Conservation (phyloP, 2,329 filamentous ascomycete species). For the Didymella keratinophila region DNA sequence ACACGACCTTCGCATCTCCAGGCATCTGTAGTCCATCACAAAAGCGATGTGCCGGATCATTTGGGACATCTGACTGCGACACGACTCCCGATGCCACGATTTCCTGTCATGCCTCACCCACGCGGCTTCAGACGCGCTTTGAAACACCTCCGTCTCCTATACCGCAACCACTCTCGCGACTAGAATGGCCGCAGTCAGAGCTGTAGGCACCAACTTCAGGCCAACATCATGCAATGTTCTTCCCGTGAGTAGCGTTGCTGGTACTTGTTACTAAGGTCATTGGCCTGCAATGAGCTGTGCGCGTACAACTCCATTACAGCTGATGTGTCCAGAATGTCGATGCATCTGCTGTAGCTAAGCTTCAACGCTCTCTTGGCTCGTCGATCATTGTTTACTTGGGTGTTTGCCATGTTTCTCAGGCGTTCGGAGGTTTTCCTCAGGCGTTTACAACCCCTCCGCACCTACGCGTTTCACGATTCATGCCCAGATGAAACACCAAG, state of each 20-base stretch:
- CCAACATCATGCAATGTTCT: no score
- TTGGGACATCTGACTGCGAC: background rate
- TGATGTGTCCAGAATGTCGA: background rate
- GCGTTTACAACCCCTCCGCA: constrained; percentile 13
- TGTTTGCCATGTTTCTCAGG: constrained; percentile 1
- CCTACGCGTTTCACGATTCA: constrained; percentile 14
- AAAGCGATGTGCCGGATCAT: background rate
- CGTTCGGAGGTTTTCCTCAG: constrained; percentile 15
- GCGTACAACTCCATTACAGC: background rate
- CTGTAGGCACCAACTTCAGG: background rate
- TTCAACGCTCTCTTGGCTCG: constrained; percentile 1
- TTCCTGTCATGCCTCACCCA: background rate
- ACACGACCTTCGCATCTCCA: no score
- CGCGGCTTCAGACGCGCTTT: constrained; percentile 8
- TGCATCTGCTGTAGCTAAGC: background rate
- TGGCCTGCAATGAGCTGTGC: background rate
- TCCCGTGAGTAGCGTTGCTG: background rate
- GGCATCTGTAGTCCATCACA: background rate
- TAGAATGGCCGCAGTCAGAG: background rate
- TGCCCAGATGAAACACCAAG: constrained; percentile 22
- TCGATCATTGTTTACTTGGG: background rate
- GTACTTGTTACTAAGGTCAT: no score
- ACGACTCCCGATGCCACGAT: background rate
- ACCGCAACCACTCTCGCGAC: constrained; percentile 5
- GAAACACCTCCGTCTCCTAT: constrained; percentile 8